Percentiles rank a stretch among this genome's conserved stretches.
Conservation (phyloP, 2,329 filamentous ascomycete genomes). For the Epichloe baconii region DNA sequence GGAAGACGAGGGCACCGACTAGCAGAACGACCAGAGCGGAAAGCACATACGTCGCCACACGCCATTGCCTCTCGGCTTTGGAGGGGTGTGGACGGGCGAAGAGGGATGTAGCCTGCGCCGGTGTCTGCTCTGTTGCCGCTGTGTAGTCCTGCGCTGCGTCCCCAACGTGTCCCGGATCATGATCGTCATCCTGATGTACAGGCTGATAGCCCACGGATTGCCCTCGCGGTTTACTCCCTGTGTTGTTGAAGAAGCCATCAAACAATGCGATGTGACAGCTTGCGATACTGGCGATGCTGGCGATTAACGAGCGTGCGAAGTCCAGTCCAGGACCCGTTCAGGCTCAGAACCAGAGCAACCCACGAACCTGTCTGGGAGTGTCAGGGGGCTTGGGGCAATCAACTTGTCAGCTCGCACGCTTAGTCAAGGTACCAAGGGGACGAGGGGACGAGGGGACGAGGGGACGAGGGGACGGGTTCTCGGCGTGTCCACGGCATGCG, state of each 20-base stretch:
- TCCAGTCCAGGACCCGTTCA: not conserved
- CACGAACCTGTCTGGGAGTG: too few species aligned
- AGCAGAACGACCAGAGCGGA: slow-evolving; percentile 23
- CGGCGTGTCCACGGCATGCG: too few species aligned
- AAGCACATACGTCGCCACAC: slow-evolving; percentile 18
- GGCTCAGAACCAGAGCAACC: too few species aligned
- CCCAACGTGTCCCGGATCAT: not conserved
- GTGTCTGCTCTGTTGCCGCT: not conserved
- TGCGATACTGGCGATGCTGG: not conserved
- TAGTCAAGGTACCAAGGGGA: too few species aligned
- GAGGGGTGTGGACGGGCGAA: slow-evolving; percentile 4
- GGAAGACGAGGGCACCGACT: slow-evolving; percentile 23
- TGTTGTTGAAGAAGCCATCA: slow-evolving; percentile 5
- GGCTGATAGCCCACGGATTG: slow-evolving; percentile 17
- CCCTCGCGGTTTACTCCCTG: slow-evolving; percentile 6
- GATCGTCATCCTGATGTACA: slow-evolving; percentile 21
- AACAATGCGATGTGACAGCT: not conserved
- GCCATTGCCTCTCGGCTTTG: slow-evolving; percentile 15
- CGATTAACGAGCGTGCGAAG: not conserved
- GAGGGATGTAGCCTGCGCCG: not conserved
- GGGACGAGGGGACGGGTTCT: too few species aligned
- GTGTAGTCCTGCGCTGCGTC: not conserved
- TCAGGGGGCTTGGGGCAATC: too few species aligned
- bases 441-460: too few species aligned
- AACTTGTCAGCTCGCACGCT: too few species aligned